Evolutionary conservation across 2,329 filamentous ascomycete species (phyloP).

Genomic region (Hymenoscyphus occultus): DNA sequence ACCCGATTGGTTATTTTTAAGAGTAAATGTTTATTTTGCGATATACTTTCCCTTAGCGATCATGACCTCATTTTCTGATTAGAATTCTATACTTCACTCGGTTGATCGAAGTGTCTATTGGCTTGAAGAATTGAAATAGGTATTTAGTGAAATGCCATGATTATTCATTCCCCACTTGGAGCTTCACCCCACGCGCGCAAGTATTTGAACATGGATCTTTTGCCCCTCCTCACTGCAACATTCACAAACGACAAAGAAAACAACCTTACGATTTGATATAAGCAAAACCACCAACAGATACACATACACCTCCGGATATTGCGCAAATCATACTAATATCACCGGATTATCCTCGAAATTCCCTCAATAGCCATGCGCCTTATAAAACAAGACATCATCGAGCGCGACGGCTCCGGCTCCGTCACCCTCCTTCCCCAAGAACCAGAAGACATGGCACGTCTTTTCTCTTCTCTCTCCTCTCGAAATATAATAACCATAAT

Average conservation of each 20-base stretch:
- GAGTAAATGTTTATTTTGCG: neutral
- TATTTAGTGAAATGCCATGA: too few species aligned
- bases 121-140: too few species aligned
- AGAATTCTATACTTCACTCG: neutral
- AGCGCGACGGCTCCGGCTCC: constrained; percentile 62
- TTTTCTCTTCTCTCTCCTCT: neutral
- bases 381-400: constrained; percentile 65
- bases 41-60: neutral
- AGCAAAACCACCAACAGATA: neutral
- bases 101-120: neutral
- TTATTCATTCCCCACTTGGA: neutral
- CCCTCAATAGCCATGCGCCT: constrained; percentile 52
- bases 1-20: neutral
- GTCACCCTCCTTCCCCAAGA: constrained; percentile 69
- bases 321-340: neutral
- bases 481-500: constrained; percentile 9
- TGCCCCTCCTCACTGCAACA: neutral
- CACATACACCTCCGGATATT: neutral
- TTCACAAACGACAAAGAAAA: constrained; percentile 1
- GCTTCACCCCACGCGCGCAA: constrained; percentile 1
- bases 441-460: constrained; percentile 68
- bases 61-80: neutral
- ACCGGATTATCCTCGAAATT: neutral
- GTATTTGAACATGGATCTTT: neutral
- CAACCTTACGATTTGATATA: constrained; percentile 6